Conservation (phyloP, 768 basidiomycete genomes). For the Kondoa malvinella region DNA sequence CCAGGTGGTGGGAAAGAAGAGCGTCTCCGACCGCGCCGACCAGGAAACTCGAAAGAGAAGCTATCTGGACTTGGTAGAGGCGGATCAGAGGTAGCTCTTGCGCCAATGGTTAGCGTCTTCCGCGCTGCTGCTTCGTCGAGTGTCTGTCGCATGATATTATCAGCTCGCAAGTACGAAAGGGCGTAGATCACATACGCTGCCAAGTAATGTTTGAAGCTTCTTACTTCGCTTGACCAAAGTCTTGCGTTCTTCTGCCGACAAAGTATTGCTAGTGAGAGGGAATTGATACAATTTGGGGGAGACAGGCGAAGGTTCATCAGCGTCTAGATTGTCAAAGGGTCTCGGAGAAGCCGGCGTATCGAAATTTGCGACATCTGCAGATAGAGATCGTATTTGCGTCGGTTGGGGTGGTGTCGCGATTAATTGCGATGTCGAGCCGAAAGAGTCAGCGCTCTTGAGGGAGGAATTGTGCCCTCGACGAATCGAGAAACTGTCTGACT, state of each 20-base stretch:
- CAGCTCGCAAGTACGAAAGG: slow-evolving; percentile 1
- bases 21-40: background rate
- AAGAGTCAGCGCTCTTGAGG: background rate
- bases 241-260: slow-evolving; percentile 10
- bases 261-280: slow-evolving; percentile 12
- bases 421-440: background rate
- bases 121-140: background rate
- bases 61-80: background rate
- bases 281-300: background rate
- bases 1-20: slow-evolving; percentile 3
- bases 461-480: background rate
- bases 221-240: slow-evolving; percentile 16
- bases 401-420: background rate
- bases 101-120: background rate
- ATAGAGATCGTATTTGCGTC: background rate
- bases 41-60: background rate
- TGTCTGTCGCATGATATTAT: background rate
- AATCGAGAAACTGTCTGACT: background rate
- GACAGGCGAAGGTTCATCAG: background rate
- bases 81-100: background rate
- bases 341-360: background rate
- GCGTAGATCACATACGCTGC: slow-evolving; percentile 10
- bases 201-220: slow-evolving; percentile 21
- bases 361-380: background rate
- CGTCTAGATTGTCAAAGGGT: background rate